These are phyloP conservation scores for Naganishia friedmannii DNA, from an alignment of 768 basidiomycete genomes.

Conservation along the genomic window DNA sequence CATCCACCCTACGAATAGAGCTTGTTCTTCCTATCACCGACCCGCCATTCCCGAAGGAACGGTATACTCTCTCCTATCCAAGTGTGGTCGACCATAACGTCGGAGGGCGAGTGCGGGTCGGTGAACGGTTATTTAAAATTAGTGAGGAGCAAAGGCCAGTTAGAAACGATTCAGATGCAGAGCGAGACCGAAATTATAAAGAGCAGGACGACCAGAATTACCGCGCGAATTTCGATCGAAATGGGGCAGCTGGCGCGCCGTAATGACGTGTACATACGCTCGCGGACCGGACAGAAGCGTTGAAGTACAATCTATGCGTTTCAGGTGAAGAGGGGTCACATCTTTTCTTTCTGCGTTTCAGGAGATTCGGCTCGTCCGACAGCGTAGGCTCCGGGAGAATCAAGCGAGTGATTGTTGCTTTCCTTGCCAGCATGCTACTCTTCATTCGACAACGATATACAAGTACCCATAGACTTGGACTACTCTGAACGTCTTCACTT, in stretches of 20 bases:
- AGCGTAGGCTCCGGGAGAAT: neutral
- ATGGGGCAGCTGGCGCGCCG: too few species aligned
- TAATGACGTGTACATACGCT: too few species aligned
- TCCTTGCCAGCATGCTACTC: neutral
- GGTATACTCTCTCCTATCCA: conserved; percentile 7
- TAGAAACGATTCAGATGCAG: neutral
- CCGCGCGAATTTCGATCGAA: conserved; percentile 1
- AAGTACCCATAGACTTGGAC: too few species aligned
- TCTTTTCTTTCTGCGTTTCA: neutral
- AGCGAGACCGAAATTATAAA: too few species aligned
- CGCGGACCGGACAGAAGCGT: neutral
- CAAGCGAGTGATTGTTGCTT: too few species aligned
- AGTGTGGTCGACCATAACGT: neutral
- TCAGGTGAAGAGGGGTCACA: conserved; percentile 9
- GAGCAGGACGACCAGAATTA: too few species aligned
- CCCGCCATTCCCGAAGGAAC: conserved; percentile 23
- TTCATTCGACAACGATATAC: neutral
- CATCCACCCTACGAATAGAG: conserved; percentile 14
- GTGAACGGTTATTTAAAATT: conserved; percentile 20
- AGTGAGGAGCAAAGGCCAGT: conserved; percentile 18
- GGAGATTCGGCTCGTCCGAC: neutral
- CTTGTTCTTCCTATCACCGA: conserved; percentile 13
- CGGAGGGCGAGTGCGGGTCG: conserved; percentile 11
- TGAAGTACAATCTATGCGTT: conserved; percentile 17
- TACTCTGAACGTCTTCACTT: too few species aligned